Conservation (phyloP, 495 filamentous ascomycete genomes). For the Podospora sp. region DNA sequence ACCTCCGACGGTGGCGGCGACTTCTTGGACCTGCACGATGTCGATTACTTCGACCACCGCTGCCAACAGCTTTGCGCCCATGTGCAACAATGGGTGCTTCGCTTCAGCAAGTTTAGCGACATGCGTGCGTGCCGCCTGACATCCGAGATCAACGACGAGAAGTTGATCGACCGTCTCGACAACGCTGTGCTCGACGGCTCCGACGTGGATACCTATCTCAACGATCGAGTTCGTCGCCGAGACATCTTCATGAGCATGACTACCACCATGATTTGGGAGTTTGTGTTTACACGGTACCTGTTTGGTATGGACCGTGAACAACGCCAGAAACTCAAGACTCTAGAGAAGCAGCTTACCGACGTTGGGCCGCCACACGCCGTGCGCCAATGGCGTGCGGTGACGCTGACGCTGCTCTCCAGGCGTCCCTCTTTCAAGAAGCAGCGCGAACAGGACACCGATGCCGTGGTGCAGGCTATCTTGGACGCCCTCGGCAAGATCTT, state of each 20-base stretch:
- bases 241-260: slow-evolving; percentile 96
- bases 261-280: slow-evolving; percentile 98
- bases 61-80: slow-evolving; percentile 92
- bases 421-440: slow-evolving; percentile 73
- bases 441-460: slow-evolving; percentile 82
- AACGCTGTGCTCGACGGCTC: slow-evolving; percentile 91
- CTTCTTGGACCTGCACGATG: slow-evolving; percentile 80
- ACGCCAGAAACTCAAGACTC: slow-evolving; percentile 89
- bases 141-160: slow-evolving; percentile 80
- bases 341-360: slow-evolving; percentile 88
- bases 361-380: slow-evolving; percentile 81
- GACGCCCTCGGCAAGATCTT: slow-evolving; percentile 75
- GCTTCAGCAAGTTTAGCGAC: slow-evolving; percentile 95
- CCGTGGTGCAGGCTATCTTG: slow-evolving; percentile 84
- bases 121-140: slow-evolving; percentile 79
- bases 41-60: slow-evolving; percentile 92
- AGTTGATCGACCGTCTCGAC: slow-evolving; percentile 87
- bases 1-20: slow-evolving; percentile 60
- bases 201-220: slow-evolving; percentile 82
- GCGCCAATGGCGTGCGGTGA: slow-evolving; percentile 93
- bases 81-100: slow-evolving; percentile 92
- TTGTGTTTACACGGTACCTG: slow-evolving; percentile 93
- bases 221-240: slow-evolving; percentile 80
- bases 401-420: slow-evolving; percentile 81
- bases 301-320: slow-evolving; percentile 98